A percentile compares a stretch with the other conserved stretches of the same genome.
These are phyloP conservation scores for Hyphopichia wangnamkhiaoensis DNA, from an alignment of 1,139 yeast species.

Conservation along the genomic window DNA sequence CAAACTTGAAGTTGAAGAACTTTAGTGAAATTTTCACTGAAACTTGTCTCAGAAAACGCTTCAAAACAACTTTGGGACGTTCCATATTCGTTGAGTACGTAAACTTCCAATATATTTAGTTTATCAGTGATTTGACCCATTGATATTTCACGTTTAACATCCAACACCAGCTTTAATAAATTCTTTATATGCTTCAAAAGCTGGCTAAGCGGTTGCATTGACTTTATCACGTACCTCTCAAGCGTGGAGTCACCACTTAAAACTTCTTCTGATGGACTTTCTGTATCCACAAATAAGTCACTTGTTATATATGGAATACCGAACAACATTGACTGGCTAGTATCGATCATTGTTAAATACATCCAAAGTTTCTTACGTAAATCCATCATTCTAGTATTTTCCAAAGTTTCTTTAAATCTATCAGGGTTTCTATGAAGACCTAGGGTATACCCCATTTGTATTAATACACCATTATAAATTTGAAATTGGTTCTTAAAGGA, in stretches of 20 bases:
- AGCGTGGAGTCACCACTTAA: neutral
- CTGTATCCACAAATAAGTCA: constrained; percentile 22
- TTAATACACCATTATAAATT: constrained; percentile 27
- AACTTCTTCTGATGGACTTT: neutral
- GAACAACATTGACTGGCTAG: constrained; percentile 3
- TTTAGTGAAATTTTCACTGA: constrained; percentile 8
- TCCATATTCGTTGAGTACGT: constrained; percentile 4
- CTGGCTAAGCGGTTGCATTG: neutral
- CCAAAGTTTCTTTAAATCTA: constrained; percentile 2
- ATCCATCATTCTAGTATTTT: constrained; percentile 6
- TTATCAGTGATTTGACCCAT: constrained; percentile 1
- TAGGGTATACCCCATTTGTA: constrained; percentile 32
- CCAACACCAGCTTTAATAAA: constrained; percentile 3
- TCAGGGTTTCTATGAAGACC: constrained; percentile 37
- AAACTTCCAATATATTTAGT: constrained; percentile 5
- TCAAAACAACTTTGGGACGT: constrained; percentile 10
- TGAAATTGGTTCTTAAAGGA: constrained; percentile 47
- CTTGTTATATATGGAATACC: constrained; percentile 5
- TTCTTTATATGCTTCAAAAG: constrained; percentile 2
- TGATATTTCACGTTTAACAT: constrained; percentile 4
- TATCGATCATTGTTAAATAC: constrained; percentile 5
- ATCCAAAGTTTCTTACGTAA: constrained; percentile 19
- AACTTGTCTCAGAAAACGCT: constrained; percentile 12
- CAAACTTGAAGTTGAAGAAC: constrained; percentile 15
- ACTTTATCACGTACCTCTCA: neutral